Base-by-base conservation (phyloP, 495 filamentous ascomycete genomes). In the Patellaria atrata region DNA sequence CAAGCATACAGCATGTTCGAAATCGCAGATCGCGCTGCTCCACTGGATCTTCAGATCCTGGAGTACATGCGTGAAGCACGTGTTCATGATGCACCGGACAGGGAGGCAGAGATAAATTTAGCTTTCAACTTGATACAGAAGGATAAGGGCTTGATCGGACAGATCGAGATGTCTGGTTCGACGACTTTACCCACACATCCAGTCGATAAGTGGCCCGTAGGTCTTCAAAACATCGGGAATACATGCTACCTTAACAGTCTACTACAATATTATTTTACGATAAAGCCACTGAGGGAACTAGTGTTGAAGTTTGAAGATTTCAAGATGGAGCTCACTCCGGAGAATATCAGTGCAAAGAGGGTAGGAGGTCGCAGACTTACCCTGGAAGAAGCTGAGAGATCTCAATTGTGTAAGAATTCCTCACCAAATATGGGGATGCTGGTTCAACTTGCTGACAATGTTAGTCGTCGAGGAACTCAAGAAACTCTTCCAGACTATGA, bases 191-290 rank as follows among this genome's bases (percentile, higher is more conserved):
- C 13, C 12, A 33, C 14, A 4, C 38, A 47, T 30, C 52, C 52
- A 9, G 19, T 44, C 7, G 34, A 38, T 1, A 61, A 71, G 10
- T 74, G 75, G 61, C 85, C 86, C 5, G 77, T 87, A 33, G 89
- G 89, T 0, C 64, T 96, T 9, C 70, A 73, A 26, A 99, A 96
- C 43, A 87, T 94, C 41, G 84, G 87, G 26, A 94, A 94, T 44
- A 99, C 89, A 1, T 99, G 89, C 55, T 99, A 99, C 47, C 69
- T 99, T 24, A 96, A 96, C 59, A 96, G 89, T 53, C 67, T 99
- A 20, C 59, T 99, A 9, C 89, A 99, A 47, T 96, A 91, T 47
- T 85, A 91, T 51, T 94, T 89, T 51, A 84, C 85, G 1, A 69
- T 99, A 25, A 77, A 73, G 33, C 75, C 83, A 5, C 67, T 92